Evolutionary conservation across 257 asterid species (phyloP), one percentile per base, ranked within the genome.

Genomic region (Nicotiana obtusifolia): DNA sequence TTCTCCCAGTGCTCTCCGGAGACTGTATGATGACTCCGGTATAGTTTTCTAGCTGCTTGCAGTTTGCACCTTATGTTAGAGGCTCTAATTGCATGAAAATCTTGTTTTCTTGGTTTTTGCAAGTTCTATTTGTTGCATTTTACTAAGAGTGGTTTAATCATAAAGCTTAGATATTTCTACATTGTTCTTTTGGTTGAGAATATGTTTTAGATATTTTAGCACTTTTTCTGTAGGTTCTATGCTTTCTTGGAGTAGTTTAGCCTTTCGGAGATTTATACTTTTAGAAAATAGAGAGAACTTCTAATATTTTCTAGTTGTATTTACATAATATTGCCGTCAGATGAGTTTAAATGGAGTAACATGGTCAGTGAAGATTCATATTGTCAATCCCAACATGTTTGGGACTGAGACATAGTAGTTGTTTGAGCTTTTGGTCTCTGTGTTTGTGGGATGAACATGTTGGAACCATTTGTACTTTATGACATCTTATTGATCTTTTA

Each of bases 1-100:
- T 82, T 91, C 95, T 16, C 86, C 86, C 9, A 76, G 64, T 37
- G 93, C 92, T 22, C 87, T 91, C 77, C 84, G 79, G 64, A 90
- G 90, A 86, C 82, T 90, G 76, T 91, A 83, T 81, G 81, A 88
- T 80, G 86, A 85, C 76, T 90, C 89, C 28, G 93, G 92, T 91
- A 22, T 15, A 24, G 7, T 75, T 10, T 79, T 59, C 5, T 9
- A 9, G 17, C 4, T 17, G 8, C 57, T 35, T 76, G 6, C 7
- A 15, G 10, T 57, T 77, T 22, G 28, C 6, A 7, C 20, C 35
- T n/a, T 78, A n/a, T 3, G 49, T 44, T 64, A 26, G 22, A 56
- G 61, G 22, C 22, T 56, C 20, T 17, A 56, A 56, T 56, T 56
- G n/a, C 61, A 15, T 56, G 20, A 17, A 56, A 5, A 17, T 56